Percentiles rank a stretch among this genome's conserved stretches.
Conservation (phyloP, 331 rosid species). For the Phaseolus coccineus region DNA sequence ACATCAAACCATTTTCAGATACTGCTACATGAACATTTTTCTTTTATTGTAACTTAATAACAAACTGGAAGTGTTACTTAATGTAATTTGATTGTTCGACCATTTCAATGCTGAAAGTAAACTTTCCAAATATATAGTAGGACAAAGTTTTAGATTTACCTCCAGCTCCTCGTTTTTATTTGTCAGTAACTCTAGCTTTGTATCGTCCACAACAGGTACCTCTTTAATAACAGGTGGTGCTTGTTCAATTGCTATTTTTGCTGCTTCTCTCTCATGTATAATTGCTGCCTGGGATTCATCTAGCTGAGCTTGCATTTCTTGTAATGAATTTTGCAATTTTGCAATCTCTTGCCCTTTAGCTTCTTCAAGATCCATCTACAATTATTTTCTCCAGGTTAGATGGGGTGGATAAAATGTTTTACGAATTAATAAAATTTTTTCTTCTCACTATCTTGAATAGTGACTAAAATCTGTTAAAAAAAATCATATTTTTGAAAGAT, state of each 20-base stretch:
- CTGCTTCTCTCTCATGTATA: constrained; percentile 83
- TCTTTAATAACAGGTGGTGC: constrained; percentile 91
- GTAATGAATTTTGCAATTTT: constrained; percentile 65
- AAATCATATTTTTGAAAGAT: constrained; percentile 12
- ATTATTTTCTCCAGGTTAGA: constrained; percentile 39
- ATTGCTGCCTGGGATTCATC: constrained; percentile 77
- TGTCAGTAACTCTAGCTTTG: constrained; percentile 71
- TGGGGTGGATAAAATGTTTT: neutral
- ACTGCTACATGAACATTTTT: neutral
- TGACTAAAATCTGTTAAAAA: neutral
- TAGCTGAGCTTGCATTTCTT: constrained; percentile 73
- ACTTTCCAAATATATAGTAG: neutral
- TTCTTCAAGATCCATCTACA: constrained; percentile 84
- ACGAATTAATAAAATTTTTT: constrained; percentile 30
- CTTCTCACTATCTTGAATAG: neutral
- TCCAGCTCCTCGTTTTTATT: constrained; percentile 70
- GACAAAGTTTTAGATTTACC: constrained; percentile 51
- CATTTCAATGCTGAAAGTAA: constrained; percentile 26
- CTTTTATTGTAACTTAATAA: constrained; percentile 23
- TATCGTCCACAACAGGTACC: constrained; percentile 78
- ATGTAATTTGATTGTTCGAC: neutral
- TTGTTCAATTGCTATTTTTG: constrained; percentile 79
- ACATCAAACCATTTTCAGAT: constrained; percentile 16
- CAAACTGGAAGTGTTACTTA: neutral
- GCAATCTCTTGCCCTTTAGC: constrained; percentile 81